Conservation (phyloP, 495 filamentous ascomycete species). For the Glarea lozoyensis region DNA sequence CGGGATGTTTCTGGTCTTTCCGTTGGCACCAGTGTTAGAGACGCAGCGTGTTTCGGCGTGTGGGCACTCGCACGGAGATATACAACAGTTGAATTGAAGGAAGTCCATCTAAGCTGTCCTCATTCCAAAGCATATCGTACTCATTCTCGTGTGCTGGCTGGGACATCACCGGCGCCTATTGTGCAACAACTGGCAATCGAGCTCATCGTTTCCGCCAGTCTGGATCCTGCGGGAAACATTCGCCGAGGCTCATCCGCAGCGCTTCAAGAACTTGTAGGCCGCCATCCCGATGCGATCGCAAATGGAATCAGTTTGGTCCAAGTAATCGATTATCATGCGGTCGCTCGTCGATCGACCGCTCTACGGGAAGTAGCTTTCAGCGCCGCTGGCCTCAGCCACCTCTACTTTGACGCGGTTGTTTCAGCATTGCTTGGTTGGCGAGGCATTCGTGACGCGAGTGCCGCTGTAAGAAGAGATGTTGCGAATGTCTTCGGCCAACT, state of each 20-base stretch:
- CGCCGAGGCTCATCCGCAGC: conserved; percentile 86
- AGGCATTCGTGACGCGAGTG: conserved; percentile 70
- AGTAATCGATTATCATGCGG: conserved; percentile 84
- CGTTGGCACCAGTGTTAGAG: conserved; percentile 86
- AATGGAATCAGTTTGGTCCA: conserved; percentile 82
- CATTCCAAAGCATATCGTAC: conserved; percentile 11
- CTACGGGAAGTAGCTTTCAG: conserved; percentile 64
- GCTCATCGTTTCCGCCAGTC: conserved; percentile 69
- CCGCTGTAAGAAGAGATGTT: conserved; percentile 59
- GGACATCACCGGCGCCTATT: conserved; percentile 33
- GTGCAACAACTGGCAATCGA: conserved; percentile 71
- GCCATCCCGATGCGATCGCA: conserved; percentile 75
- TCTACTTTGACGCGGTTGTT: conserved; percentile 64
- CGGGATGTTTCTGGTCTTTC: conserved; percentile 70
- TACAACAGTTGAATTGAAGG: conserved; percentile 60
- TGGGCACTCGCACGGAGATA: conserved; percentile 90
- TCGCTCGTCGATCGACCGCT: conserved; percentile 76
- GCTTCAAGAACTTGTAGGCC: conserved; percentile 85
- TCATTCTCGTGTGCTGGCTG: conserved; percentile 10
- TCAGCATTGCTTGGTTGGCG: conserved; percentile 77
- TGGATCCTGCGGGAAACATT: conserved; percentile 90
- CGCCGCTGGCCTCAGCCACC: conserved; percentile 50
- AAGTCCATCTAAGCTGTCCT: conserved; percentile 15
- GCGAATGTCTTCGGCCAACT: conserved; percentile 66
- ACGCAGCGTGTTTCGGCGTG: conserved; percentile 91